Evolutionary conservation across 2,329 filamentous ascomycete species (phyloP), one percentile per base, ranked within the genome.

Genomic region (Eutypella sp.): DNA sequence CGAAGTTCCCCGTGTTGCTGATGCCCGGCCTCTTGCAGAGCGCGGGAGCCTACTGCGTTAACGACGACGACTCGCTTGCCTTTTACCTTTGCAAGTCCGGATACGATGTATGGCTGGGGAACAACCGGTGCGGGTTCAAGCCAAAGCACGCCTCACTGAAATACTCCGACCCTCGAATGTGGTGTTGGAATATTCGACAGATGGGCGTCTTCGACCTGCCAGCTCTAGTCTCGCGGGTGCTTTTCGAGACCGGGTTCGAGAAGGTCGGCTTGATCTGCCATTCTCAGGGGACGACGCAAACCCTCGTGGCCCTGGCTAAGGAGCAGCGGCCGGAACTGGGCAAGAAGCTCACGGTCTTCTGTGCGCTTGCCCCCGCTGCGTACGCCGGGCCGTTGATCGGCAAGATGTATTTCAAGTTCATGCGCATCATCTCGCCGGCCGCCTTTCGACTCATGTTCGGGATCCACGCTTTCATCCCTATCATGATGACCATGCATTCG

Each of bases 41-140:
- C 44, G 81, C 89, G 0, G 91, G 92, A 4, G 87, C 91, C 0
- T 96, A 89, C 62, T 96, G 90, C 65, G 84, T 84, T 53, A 95
- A 92, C 61, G 91, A 96, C 58, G 90, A 96, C 51, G 82, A 89
- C 54, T 92, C 87, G 22, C 75, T 96, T 7, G 91, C 92, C 1
- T 96, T 96, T 67, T 95, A 85, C 70, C 81, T 97, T 7, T 90
- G 87, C 66, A 96, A 96, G 67, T 83, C 86, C 0, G 91, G 91
- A 1, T 96, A 89, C 65, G 92, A 97, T 63, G 89, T 97, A 33
- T 97, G 91, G 91, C 75, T 96, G 15, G 92, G 92, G 4, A 95
- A 96, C 68, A 96, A 96, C 61, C 79, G 92, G 18, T 95, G 90
- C 60, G 91, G 91, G 1, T 89, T 93, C 66, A 72, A 78, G 0